Evolutionary conservation across 805 yeast species (phyloP).

Genomic region (Starmerella stellata): DNA sequence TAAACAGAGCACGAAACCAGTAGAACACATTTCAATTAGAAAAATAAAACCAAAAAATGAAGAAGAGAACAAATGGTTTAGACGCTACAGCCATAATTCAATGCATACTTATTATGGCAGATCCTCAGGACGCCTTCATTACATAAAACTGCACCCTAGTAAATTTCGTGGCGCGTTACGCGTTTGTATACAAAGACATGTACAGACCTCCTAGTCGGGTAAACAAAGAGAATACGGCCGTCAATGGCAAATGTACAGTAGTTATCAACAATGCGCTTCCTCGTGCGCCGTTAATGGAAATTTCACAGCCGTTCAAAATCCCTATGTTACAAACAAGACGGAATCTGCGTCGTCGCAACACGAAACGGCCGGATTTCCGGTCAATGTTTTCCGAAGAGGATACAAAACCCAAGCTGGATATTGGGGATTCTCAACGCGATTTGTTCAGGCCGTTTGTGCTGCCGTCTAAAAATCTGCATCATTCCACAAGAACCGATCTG

Average conservation of each 20-base stretch:
- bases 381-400: conserved; percentile 5
- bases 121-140: no score
- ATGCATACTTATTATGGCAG: no score
- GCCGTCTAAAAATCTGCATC: conserved; percentile 10
- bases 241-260: not conserved
- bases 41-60: no score
- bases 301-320: conserved; percentile 10
- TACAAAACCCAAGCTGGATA: not conserved
- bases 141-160: no score
- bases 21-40: no score
- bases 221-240: not conserved
- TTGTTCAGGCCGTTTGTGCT: conserved; percentile 9
- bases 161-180: no score
- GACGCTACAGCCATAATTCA: no score
- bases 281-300: conserved; percentile 3
- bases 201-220: not conserved
- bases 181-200: not conserved
- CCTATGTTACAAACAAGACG: conserved; percentile 10
- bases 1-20: no score
- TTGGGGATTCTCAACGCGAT: conserved; percentile 3
- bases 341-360: conserved; percentile 4
- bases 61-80: no score
- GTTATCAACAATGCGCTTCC: not conserved
- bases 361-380: conserved; percentile 6
- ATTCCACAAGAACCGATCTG: conserved; percentile 35